Evolutionary conservation across 805 yeast species (phyloP).

Genomic region (Candida namnaoensis): DNA sequence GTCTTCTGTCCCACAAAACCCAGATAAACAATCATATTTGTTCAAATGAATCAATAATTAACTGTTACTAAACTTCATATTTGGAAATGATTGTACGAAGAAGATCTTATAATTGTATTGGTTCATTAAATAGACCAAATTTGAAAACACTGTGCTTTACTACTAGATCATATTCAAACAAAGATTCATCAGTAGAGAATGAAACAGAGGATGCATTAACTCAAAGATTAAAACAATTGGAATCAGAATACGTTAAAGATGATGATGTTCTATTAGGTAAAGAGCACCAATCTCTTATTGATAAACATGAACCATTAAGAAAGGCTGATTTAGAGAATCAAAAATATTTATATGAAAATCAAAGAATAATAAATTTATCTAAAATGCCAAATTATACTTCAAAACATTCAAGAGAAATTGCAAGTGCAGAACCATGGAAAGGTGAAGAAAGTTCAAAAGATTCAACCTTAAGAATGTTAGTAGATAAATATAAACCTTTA

Average conservation of each 20-base stretch:
- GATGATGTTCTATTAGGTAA: constrained; percentile 17
- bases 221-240: constrained; percentile 17
- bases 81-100: constrained; percentile 1
- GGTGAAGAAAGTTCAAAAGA: constrained; percentile 44
- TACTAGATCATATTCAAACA: neutral
- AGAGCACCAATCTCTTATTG: constrained; percentile 13
- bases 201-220: constrained; percentile 14
- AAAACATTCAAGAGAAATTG: constrained; percentile 36
- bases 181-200: neutral
- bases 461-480: constrained; percentile 42
- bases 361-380: constrained; percentile 29
- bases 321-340: constrained; percentile 17
- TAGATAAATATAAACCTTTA: constrained; percentile 39
- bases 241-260: constrained; percentile 13
- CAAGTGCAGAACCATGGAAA: constrained; percentile 47
- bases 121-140: too few species aligned
- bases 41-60: too few species aligned
- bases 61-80: too few species aligned
- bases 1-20: too few species aligned
- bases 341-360: constrained; percentile 29
- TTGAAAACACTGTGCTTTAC: neutral
- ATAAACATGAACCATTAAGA: constrained; percentile 10
- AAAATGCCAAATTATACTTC: constrained; percentile 36
- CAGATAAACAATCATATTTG: too few species aligned
- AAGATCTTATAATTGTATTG: neutral